Conservation (phyloP, 495 filamentous ascomycete species). For the Hyaloscypha hepaticicola region DNA sequence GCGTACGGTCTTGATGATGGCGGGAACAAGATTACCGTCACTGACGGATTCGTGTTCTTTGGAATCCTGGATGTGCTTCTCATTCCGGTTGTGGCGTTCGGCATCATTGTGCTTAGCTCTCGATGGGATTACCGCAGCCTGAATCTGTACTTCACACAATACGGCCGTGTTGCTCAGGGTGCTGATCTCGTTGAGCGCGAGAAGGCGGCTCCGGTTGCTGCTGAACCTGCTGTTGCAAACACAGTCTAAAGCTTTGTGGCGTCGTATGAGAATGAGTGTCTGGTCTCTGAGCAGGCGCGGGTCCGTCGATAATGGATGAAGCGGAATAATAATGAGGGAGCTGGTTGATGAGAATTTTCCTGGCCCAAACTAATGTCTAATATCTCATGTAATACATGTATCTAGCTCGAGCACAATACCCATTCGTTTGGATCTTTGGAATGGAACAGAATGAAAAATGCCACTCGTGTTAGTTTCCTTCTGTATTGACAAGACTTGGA, state of each 20-base stretch:
- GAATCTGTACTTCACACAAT: constrained; percentile 54
- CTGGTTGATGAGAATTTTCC: background rate
- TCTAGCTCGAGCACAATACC: background rate
- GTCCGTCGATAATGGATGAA: background rate
- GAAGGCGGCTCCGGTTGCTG: constrained; percentile 11
- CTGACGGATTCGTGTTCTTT: constrained; percentile 66
- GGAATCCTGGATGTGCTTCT: constrained; percentile 67
- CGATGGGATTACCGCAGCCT: constrained; percentile 47
- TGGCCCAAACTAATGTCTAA: background rate
- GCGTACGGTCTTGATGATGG: constrained; percentile 67
- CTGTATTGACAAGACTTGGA: no score
- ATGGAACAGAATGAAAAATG: no score
- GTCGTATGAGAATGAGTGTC: background rate
- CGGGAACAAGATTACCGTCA: constrained; percentile 63
- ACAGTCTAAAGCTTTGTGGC: background rate
- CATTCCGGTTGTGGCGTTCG: constrained; percentile 53
- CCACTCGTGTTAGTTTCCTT: no score
- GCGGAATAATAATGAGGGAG: background rate
- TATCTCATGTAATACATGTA: background rate
- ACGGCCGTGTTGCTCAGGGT: constrained; percentile 45
- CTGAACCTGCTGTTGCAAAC: background rate
- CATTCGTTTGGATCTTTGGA: background rate
- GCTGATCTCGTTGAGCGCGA: constrained; percentile 43
- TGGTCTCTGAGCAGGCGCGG: background rate
- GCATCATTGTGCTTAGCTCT: constrained; percentile 42